Evolutionary conservation across 805 yeast genomes (phyloP), one percentile per base, ranked within the genome.

Genomic region (Ogataea kodamae): DNA sequence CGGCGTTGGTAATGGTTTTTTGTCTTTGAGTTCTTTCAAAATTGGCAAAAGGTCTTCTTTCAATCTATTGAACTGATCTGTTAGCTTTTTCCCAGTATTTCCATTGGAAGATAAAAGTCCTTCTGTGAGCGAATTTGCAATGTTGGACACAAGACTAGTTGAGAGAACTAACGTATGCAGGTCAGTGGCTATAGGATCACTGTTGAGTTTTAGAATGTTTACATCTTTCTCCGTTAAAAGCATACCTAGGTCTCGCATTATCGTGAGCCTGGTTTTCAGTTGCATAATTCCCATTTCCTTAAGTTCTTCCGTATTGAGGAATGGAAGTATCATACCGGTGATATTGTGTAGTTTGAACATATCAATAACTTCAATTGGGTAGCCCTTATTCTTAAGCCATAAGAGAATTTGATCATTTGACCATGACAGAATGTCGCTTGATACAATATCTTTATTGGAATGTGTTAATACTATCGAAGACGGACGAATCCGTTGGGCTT

Each of bases 321-420:
- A 78, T 2, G 85, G 77, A 32, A 90, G 61, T 4, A 83, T 68
- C 18, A 81, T 74, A 2, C 96, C 96, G 3, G 81, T 76, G 31
- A 85, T 74, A 46, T 78, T 78, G 57, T 85, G 74, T 3, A 65
- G 68, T 16, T 67, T 59, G 50, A 81, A 78, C 17, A 40, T 29
- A 15, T 46, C 57, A 14, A 57, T 36, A 6, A 56, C 43, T 8
- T 48, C 52, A 25, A 45, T 48, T 1, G 46, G 20, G 30, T 49
- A 54, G 7, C 43, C 33, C 3, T 39, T 29, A 32, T 53, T 53
- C 16, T 48, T 54, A 16, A 59, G 35, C 61, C 61, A 59, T 6
- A 51, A 33, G 6, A 55, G 35, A 2, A 58, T 46, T 27, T 58
- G 62, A 23, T 55, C 61, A 24, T 51, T 54, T 14, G 34, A 49